These are phyloP conservation scores for Microcyclosporella mali DNA, from an alignment of 2,329 filamentous ascomycete genomes.

Conservation along the genomic window DNA sequence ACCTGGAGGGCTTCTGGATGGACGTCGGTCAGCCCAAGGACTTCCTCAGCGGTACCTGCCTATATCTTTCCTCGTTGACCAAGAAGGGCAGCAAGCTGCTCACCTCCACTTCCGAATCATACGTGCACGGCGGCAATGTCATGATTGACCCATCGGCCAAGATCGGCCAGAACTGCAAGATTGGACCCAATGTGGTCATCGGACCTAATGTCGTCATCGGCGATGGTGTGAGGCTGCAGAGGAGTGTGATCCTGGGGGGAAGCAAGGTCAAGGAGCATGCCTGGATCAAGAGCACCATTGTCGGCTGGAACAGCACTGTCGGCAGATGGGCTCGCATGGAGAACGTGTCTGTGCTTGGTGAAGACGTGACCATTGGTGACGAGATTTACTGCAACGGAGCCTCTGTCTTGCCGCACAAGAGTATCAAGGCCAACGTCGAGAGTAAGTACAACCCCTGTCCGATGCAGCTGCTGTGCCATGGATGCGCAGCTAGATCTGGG, in stretches of 20 bases:
- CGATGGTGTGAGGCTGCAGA: conserved; percentile 88
- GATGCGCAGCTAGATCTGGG: no score
- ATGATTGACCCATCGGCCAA: conserved; percentile 89
- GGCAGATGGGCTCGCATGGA: conserved; percentile 94
- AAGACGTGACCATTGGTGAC: conserved; percentile 95
- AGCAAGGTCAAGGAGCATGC: conserved; percentile 98
- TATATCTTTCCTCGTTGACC: conserved; percentile 87
- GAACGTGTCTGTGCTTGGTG: conserved; percentile 95
- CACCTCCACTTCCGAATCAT: conserved; percentile 62
- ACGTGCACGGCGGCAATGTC: conserved; percentile 88
- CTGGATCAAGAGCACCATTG: conserved; percentile 97
- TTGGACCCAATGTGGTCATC: conserved; percentile 94
- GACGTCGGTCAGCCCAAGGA: conserved; percentile 98
- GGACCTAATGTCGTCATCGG: conserved; percentile 87
- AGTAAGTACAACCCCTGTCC: conserved; percentile 40
- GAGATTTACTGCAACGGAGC: conserved; percentile 95
- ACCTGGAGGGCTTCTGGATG: conserved; percentile 99
- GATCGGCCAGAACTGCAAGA: conserved; percentile 97
- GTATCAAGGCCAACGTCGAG: conserved; percentile 97
- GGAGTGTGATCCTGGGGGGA: conserved; percentile 80
- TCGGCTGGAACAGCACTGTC: conserved; percentile 95
- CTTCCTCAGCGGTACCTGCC: conserved; percentile 90
- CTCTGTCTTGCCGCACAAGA: conserved; percentile 93
- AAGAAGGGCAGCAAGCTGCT: conserved; percentile 87
- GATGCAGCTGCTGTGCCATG: no score